Evolutionary conservation across 495 filamentous ascomycete species (phyloP).

Genomic region (Aspergillus nanangensis): DNA sequence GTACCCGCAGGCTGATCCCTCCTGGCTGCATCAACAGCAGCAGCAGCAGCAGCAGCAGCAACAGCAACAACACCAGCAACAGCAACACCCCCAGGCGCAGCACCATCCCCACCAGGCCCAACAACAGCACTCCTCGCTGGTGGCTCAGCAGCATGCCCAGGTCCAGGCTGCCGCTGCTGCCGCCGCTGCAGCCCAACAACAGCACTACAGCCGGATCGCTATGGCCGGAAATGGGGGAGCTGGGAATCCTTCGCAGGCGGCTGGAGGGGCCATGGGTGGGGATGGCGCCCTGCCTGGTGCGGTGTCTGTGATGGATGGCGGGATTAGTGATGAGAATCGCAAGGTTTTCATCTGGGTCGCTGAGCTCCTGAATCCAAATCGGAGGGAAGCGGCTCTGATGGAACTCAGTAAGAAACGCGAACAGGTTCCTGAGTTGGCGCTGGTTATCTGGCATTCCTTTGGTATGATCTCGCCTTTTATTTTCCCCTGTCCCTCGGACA

Average conservation of each 20-base stretch:
- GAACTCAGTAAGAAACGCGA: slow-evolving; percentile 99
- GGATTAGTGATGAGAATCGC: slow-evolving; percentile 84
- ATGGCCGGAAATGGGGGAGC: slow-evolving; percentile 50
- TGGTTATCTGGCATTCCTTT: slow-evolving; percentile 98
- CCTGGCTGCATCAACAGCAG: too few relatives aligned
- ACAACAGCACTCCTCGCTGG: slow-evolving; percentile 43
- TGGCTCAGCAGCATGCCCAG: slow-evolving; percentile 54
- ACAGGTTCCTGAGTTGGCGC: slow-evolving; percentile 91
- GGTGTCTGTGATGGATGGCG: slow-evolving; percentile 49
- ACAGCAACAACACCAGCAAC: slow-evolving; percentile 53
- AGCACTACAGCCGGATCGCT: slow-evolving; percentile 75
- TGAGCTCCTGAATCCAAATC: slow-evolving; percentile 82
- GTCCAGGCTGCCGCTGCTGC: slow-evolving; percentile 60
- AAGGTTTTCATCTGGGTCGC: slow-evolving; percentile 90
- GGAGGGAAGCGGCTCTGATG: slow-evolving; percentile 84
- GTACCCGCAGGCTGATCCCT: slow-evolving; percentile 69
- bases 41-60: slow-evolving; percentile 61
- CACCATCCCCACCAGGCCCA: slow-evolving; percentile 46
- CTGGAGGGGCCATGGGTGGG: slow-evolving; percentile 41
- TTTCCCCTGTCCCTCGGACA: too few relatives aligned
- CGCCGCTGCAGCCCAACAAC: slow-evolving; percentile 65
- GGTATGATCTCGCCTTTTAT: slow-evolving; percentile 73
- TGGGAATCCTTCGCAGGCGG: slow-evolving; percentile 32
- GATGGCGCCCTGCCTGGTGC: slow-evolving; percentile 47
- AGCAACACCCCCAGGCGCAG: slow-evolving; percentile 64